Evolutionary conservation across 208 protist species (phyloP).

Genomic region (Trypanosomatidae sp.): DNA sequence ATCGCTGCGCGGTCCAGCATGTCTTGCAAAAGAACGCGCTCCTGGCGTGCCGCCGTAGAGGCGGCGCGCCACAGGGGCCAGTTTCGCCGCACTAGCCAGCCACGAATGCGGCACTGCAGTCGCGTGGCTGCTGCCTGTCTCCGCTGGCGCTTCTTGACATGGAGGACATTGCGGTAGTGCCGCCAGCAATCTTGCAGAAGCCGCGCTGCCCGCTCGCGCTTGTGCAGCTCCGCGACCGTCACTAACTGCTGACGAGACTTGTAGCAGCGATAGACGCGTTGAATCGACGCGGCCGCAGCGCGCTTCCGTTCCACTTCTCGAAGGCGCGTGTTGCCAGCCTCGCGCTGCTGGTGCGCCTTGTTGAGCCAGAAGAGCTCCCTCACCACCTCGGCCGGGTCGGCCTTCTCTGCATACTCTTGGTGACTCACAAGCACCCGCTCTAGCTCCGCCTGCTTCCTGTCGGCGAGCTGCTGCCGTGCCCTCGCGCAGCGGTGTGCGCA

Average conservation of each 20-base stretch:
- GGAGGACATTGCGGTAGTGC: constrained; percentile 27
- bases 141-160: constrained; percentile 30
- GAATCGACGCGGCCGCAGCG: constrained; percentile 53
- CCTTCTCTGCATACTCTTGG: constrained; percentile 44
- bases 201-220: constrained; percentile 26
- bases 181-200: constrained; percentile 69
- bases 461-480: constrained; percentile 35
- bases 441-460: constrained; percentile 31
- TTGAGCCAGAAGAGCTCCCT: constrained; percentile 86
- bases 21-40: constrained; percentile 47
- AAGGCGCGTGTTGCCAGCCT: constrained; percentile 38
- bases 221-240: constrained; percentile 7
- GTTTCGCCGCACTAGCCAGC: constrained; percentile 60
- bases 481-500: constrained; percentile 48
- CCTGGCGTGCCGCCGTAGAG: constrained; percentile 31
- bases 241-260: constrained; percentile 32
- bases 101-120: constrained; percentile 72
- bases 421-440: constrained; percentile 47
- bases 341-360: constrained; percentile 39
- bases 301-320: constrained; percentile 16
- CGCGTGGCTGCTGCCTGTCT: constrained; percentile 43
- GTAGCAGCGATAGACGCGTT: constrained; percentile 45
- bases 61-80: constrained; percentile 41
- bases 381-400: constrained; percentile 71
- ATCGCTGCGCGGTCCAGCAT: constrained; percentile 63